Conservation (phyloP, 2,329 filamentous ascomycete species). For the Bertia moriformis region DNA sequence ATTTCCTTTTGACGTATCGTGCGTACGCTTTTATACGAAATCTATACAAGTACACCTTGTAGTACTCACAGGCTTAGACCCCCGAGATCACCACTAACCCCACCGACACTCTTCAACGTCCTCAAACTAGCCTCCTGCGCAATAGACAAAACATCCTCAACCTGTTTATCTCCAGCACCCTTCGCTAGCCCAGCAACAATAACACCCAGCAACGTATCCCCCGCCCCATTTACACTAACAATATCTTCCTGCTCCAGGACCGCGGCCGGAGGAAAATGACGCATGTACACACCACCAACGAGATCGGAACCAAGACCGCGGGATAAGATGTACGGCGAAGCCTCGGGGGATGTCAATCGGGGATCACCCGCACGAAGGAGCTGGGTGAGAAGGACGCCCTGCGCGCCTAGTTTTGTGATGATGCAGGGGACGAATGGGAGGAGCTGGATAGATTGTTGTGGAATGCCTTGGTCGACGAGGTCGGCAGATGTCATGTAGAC, state of each 20-base stretch:
- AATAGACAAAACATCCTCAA: slow-evolving; percentile 29
- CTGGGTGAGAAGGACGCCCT: slow-evolving; percentile 43
- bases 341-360: slow-evolving; percentile 28
- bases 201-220: slow-evolving; percentile 51
- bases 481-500: slow-evolving; percentile 3
- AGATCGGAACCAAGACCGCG: background rate
- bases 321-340: slow-evolving; percentile 38
- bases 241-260: slow-evolving; percentile 31
- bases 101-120: slow-evolving; percentile 38
- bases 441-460: slow-evolving; percentile 48
- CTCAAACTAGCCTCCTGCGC: slow-evolving; percentile 43
- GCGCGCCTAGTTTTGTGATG: slow-evolving; percentile 42
- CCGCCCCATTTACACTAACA: slow-evolving; percentile 52
- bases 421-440: slow-evolving; percentile 48
- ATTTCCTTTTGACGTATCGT: too few species aligned
- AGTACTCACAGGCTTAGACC: background rate
- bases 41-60: too few species aligned
- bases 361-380: slow-evolving; percentile 31
- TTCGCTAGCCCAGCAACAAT: slow-evolving; percentile 36
- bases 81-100: slow-evolving; percentile 25
- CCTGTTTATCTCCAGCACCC: slow-evolving; percentile 8
- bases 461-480: slow-evolving; percentile 45
- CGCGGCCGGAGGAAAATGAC: slow-evolving; percentile 29
- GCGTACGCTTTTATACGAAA: too few species aligned
- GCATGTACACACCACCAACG: background rate